phyloP scores from a whole-genome alignment of 441 rosid species.

The Erodium texanum region DNA sequence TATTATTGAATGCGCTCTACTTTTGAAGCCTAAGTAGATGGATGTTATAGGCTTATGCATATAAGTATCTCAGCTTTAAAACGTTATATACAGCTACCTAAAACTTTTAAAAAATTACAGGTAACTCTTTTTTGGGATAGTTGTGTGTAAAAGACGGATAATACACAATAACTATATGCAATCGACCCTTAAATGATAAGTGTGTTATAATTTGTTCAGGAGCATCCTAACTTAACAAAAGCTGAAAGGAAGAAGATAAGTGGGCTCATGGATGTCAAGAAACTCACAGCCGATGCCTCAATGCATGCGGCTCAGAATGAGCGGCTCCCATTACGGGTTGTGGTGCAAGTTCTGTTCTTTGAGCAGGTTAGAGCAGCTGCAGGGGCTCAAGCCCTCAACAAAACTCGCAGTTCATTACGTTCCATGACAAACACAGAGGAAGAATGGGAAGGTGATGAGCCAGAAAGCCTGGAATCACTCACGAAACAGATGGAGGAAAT shows the following conservation, averaged over 20 bases:
- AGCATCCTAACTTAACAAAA: conserved; percentile 57
- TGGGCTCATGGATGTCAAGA: conserved; percentile 77
- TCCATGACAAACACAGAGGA: conserved; percentile 43
- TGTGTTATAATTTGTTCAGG: conserved; percentile 37
- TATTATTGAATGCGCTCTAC: too few species aligned
- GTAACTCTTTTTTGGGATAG: too few species aligned
- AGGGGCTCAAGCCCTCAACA: conserved; percentile 34
- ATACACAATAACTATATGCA: too few species aligned
- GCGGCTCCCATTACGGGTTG: conserved; percentile 69
- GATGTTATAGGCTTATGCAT: too few species aligned
- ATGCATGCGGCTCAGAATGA: conserved; percentile 90
- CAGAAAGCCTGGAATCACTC: conserved; percentile 24
- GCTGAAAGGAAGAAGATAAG: conserved; percentile 69
- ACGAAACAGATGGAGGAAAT: conserved; percentile 39
- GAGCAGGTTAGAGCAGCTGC: conserved; percentile 73
- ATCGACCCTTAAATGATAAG: too few species aligned
- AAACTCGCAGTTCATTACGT: conserved; percentile 21
- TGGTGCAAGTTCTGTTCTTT: conserved; percentile 85
- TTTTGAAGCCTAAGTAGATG: too few species aligned
- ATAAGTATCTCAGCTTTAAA: too few species aligned
- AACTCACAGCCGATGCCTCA: conserved; percentile 62
- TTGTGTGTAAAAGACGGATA: too few species aligned
- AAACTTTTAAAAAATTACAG: too few species aligned
- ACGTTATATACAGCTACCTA: too few species aligned
- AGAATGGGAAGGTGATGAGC: conserved; percentile 32